A percentile compares a stretch with the other conserved stretches of the same genome.
phyloP scores from a whole-genome alignment of 352 stramenopile species.

The Globisporangium takayamanum region DNA sequence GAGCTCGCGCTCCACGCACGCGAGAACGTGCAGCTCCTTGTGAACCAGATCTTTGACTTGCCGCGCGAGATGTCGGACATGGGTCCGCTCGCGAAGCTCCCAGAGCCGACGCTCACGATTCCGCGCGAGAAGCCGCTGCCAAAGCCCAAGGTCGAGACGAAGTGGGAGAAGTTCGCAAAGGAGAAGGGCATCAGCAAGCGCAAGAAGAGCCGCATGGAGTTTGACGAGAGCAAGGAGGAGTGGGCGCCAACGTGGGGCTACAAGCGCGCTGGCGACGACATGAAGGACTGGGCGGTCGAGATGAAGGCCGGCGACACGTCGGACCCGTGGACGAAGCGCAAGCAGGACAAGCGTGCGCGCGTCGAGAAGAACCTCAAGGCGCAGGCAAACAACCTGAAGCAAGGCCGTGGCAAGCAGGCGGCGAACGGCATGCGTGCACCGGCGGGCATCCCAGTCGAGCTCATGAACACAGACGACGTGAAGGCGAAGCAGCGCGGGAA shows the following conservation, averaged over 20 bases:
- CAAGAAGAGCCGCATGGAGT: conserved; percentile 96
- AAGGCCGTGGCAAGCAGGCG: conserved; percentile 56
- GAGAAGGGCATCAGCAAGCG: conserved; percentile 97
- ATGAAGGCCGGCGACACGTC: conserved; percentile 90
- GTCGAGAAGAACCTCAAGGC: conserved; percentile 91
- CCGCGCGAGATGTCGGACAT: conserved; percentile 91
- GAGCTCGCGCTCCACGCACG: conserved; percentile 85
- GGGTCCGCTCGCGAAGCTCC: conserved; percentile 84
- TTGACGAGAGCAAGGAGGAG: conserved; percentile 92
- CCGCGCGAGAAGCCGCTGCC: conserved; percentile 88
- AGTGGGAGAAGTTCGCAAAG: conserved; percentile 98
- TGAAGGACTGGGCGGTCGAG: conserved; percentile 93
- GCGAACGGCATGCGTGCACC: conserved; percentile 42
- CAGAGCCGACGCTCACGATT: conserved; percentile 53
- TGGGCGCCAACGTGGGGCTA: conserved; percentile 93
- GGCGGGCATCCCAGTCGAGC: conserved; percentile 86
- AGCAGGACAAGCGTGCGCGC: conserved; percentile 88
- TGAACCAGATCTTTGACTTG: conserved; percentile 90
- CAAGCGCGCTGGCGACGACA: conserved; percentile 77
- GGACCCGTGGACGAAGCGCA: conserved; percentile 92
- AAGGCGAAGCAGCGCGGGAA: conserved; percentile 87
- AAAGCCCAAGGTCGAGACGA: conserved; percentile 94
- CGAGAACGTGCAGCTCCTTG: conserved; percentile 92
- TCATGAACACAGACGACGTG: conserved; percentile 65
- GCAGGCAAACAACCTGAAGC: conserved; percentile 72